Evolutionary conservation across 139 green algal genomes (phyloP), one percentile per base, ranked within the genome.

Genomic region (Chlorella vulgaris): DNA sequence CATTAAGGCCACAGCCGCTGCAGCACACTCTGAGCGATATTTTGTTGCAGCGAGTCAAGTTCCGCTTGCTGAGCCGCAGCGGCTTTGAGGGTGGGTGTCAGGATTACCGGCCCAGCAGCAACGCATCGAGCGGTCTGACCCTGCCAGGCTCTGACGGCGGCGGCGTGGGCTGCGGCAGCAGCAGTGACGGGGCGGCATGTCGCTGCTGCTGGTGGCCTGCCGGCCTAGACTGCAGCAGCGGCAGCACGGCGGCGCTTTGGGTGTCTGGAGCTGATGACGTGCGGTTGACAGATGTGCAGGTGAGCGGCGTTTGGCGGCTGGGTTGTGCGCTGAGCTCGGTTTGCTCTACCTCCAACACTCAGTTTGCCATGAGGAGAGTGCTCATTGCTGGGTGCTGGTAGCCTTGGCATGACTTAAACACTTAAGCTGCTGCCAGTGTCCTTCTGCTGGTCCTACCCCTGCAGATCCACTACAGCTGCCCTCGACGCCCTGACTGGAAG

Each of bases 91-190:
- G 70, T 22, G 80, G 70, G n/a, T 43, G 51, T 28, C 80, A 76
- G 36, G 80, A 84, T 40, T 74, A 71, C 29, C 79, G 79, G 7
- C 79, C 79, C 47, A 65, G 70, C 43, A 75, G 68, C 68, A 75
- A 75, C 26, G 28, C 55, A 28, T n/a, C n/a, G n/a, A n/a, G n/a
- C n/a, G n/a, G n/a, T n/a, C n/a, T n/a, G n/a, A 65, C 18, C 47
- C 15, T 58, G 47, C n/a, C 15, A 28, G n/a, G n/a, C n/a, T n/a
- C n/a, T n/a, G 21, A 42, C 42, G 26, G 40, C 42, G 40, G 26
- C 18, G 38, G 4, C 8, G 18, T 10, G 13, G 38, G 15, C 8
- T 22, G 8, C 29, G 28, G 21, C 13, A 31, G 39, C 55, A 80
- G 38, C 58, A 51, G 4, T 24, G 15, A 31, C 62, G 21, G 61